Evolutionary conservation across 1,139 yeast genomes (phyloP).

Genomic region (Saccharomyces hybrid): DNA sequence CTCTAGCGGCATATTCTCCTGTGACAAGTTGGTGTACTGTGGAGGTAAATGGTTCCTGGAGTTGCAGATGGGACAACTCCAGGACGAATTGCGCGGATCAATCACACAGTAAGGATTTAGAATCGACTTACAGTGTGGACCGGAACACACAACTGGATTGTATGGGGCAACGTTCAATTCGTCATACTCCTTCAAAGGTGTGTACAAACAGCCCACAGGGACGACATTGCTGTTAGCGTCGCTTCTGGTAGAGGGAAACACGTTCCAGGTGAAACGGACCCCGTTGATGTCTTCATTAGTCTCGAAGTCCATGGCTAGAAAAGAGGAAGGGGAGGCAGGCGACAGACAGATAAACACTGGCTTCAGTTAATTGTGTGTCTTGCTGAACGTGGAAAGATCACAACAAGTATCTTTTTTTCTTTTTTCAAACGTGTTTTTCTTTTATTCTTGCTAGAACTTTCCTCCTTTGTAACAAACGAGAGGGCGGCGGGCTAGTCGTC

Average conservation of each 20-base stretch:
- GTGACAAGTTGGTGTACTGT: conserved; percentile 79
- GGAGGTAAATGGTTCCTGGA: conserved; percentile 82
- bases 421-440: conserved; percentile 1
- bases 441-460: conserved; percentile 2
- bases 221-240: conserved; percentile 92
- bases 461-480: conserved; percentile 1
- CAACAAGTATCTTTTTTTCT: conserved; percentile 1
- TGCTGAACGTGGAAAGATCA: neutral
- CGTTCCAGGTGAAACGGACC: conserved; percentile 85
- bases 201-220: conserved; percentile 89
- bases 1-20: conserved; percentile 82
- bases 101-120: conserved; percentile 84
- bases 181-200: conserved; percentile 78
- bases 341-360: neutral
- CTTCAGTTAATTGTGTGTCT: conserved; percentile 1
- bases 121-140: conserved; percentile 73
- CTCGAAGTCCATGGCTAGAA: conserved; percentile 56
- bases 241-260: conserved; percentile 77
- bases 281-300: conserved; percentile 84
- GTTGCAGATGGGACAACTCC: conserved; percentile 89
- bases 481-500: neutral
- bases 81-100: conserved; percentile 71
- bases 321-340: neutral
- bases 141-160: conserved; percentile 83
- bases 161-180: conserved; percentile 77